phyloP scores from a whole-genome alignment of 2,329 filamentous ascomycete genomes.

The Hirsutella rhossiliensis region DNA sequence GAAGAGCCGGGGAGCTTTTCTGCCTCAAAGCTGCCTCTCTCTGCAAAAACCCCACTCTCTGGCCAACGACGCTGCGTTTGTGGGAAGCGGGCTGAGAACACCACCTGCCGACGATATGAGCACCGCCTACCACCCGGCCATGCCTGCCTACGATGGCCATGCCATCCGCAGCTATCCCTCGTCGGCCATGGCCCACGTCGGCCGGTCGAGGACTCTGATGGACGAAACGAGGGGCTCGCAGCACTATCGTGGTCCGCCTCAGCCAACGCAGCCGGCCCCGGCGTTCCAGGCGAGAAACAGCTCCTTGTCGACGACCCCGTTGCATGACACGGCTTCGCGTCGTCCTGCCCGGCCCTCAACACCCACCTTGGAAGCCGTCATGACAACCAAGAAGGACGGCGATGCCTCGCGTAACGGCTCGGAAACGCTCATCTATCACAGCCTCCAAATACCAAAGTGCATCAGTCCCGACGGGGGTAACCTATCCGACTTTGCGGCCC shows the following conservation, averaged over 20 bases:
- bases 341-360: constrained; percentile 25
- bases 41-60: constrained; percentile 12
- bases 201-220: constrained; percentile 16
- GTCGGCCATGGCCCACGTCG: constrained; percentile 18
- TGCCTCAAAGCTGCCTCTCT: constrained; percentile 7
- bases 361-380: constrained; percentile 18
- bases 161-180: constrained; percentile 27
- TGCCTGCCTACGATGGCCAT: constrained; percentile 35
- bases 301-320: not conserved
- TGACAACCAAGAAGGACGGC: constrained; percentile 15
- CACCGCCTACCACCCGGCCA: constrained; percentile 35
- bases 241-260: constrained; percentile 17
- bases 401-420: constrained; percentile 25
- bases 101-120: constrained; percentile 42
- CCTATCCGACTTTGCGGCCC: constrained; percentile 70
- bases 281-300: constrained; percentile 7
- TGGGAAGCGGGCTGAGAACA: constrained; percentile 31
- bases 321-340: constrained; percentile 12
- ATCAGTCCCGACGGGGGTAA: constrained; percentile 67
- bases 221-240: constrained; percentile 21
- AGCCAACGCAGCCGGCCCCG: constrained; percentile 10
- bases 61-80: constrained; percentile 7
- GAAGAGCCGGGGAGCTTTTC: constrained; percentile 8
- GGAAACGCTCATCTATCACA: constrained; percentile 40
- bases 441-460: constrained; percentile 60